Evolutionary conservation across 73 alveolate genomes (phyloP).

Genomic region (Paramecium biaurelia): DNA sequence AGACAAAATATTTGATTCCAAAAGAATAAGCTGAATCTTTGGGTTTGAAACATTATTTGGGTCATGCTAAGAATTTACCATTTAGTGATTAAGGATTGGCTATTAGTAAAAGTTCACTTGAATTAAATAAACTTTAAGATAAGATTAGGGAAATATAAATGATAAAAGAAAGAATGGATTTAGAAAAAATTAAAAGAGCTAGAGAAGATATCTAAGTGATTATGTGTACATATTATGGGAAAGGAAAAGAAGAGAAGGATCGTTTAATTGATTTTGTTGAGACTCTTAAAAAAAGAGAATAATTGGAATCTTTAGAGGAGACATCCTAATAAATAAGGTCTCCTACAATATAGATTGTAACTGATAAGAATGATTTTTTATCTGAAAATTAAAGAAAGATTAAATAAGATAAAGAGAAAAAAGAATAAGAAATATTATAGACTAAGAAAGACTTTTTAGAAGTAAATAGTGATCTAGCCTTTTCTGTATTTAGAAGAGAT

Average conservation of each 20-base stretch:
- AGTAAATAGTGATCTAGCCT: constrained; percentile 61
- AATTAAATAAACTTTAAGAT: constrained; percentile 50
- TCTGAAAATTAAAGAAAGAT: constrained; percentile 56
- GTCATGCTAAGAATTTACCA: constrained; percentile 63
- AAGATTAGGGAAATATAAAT: constrained; percentile 58
- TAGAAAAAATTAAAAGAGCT: constrained; percentile 53
- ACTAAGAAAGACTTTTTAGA: constrained; percentile 60
- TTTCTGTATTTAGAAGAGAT: constrained; percentile 16
- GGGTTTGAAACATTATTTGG: constrained; percentile 61
- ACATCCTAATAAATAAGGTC: background rate
- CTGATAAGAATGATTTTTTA: constrained; percentile 63
- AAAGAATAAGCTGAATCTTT: constrained; percentile 56
- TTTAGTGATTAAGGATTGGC: constrained; percentile 65
- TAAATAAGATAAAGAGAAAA: constrained; percentile 53
- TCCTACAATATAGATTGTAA: constrained; percentile 34
- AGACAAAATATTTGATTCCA: constrained; percentile 34
- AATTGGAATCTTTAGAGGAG: background rate
- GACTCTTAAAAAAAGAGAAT: constrained; percentile 37
- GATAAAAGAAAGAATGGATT: constrained; percentile 57
- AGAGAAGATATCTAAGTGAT: constrained; percentile 56
- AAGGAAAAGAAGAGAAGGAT: constrained; percentile 43
- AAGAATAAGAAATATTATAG: constrained; percentile 49
- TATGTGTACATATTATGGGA: constrained; percentile 62
- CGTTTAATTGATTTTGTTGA: constrained; percentile 51
- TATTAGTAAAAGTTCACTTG: constrained; percentile 53